Conservation (phyloP, 495 filamentous ascomycete genomes). For the Haplographium delicatum region DNA sequence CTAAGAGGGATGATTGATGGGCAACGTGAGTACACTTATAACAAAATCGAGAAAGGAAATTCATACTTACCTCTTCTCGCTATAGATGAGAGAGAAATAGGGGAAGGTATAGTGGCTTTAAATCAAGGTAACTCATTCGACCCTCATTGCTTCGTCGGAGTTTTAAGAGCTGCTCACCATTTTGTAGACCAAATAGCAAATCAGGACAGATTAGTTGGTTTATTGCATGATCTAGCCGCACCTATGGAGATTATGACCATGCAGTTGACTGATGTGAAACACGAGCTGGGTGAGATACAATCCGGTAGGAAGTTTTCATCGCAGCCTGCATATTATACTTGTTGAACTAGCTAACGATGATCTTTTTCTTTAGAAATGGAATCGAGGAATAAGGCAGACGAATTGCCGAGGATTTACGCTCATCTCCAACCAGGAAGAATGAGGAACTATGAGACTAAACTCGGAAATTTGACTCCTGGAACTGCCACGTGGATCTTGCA, state of each 20-base stretch:
- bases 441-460: conserved; percentile 7
- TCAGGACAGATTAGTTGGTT: conserved; percentile 9
- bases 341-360: neutral
- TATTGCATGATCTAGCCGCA: conserved; percentile 13
- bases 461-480: conserved; percentile 9
- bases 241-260: conserved; percentile 13
- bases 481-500: conserved; percentile 10
- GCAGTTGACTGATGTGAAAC: conserved; percentile 9
- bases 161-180: conserved; percentile 4
- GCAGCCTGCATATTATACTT: neutral
- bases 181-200: conserved; percentile 10
- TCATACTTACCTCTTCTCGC: neutral
- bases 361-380: conserved; percentile 5
- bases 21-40: conserved; percentile 5
- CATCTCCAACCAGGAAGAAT: conserved; percentile 14
- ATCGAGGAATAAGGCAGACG: conserved; percentile 9
- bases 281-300: neutral
- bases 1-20: conserved; percentile 15
- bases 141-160: neutral
- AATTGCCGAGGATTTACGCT: conserved; percentile 11
- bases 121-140: conserved; percentile 1
- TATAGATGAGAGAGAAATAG: conserved; percentile 12
- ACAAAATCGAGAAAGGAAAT: neutral
- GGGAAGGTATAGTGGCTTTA: conserved; percentile 7
- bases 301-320: conserved; percentile 3